Evolutionary conservation across 257 asterid species (phyloP).

Genomic region (Rubia yunnanensis): DNA sequence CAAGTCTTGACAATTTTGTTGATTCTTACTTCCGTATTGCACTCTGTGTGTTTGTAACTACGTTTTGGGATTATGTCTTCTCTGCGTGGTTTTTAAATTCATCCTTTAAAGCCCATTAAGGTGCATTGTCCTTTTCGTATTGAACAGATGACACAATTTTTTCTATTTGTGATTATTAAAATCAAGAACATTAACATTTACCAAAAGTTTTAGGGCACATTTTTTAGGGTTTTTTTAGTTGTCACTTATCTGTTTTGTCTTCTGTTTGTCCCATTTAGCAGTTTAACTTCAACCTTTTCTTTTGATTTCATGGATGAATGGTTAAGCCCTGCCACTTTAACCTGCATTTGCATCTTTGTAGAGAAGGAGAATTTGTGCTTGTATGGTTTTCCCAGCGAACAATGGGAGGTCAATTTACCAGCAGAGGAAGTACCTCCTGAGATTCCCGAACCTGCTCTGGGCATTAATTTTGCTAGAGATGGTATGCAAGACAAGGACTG

Average conservation of each 20-base stretch:
- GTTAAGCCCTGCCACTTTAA: not conserved
- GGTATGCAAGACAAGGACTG: constrained; percentile 42
- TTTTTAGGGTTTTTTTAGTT: not conserved
- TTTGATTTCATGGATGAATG: not conserved
- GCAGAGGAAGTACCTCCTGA: constrained; percentile 43
- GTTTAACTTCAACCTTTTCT: not conserved
- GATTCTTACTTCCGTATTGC: not conserved
- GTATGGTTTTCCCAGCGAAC: constrained; percentile 35
- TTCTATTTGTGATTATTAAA: not conserved
- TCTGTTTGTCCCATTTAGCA: too few species aligned
- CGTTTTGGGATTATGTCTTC: not conserved
- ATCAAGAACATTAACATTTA: not conserved
- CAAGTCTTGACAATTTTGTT: not conserved
- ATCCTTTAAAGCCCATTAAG: not conserved
- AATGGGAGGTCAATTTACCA: constrained; percentile 38
- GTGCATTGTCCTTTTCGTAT: not conserved
- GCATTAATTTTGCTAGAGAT: constrained; percentile 40
- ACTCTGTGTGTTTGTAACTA: not conserved
- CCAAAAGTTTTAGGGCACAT: not conserved
- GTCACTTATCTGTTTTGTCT: not conserved
- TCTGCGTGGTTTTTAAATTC: not conserved
- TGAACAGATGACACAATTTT: not conserved
- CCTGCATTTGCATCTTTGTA: constrained; percentile 7
- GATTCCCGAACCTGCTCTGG: constrained; percentile 45
- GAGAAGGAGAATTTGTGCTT: constrained; percentile 42